Base-by-base conservation (phyloP, 192 early-diverging fungal genomes). In the Gryganskiella cystojenkinii region DNA sequence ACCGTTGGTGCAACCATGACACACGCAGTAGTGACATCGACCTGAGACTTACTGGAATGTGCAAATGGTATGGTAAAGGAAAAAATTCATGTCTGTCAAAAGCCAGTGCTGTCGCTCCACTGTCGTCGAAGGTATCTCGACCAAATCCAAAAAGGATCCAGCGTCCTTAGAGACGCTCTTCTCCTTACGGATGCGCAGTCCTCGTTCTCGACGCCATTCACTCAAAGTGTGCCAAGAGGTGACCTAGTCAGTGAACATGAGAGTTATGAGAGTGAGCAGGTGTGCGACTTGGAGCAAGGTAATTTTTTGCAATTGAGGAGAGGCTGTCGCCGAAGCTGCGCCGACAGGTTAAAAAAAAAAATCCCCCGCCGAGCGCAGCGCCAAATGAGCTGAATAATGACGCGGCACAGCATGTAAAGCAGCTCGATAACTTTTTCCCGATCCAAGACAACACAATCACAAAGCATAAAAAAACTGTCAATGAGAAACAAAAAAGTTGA, bases 1-100 rank as follows among this genome's bases (percentile, higher is more conserved):
- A n/a, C n/a, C n/a, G n/a, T n/a, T n/a, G n/a, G n/a, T n/a, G n/a
- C 0, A 28, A 61, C 6, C 45, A 42, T 0, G 14, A 49, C 3
- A 30, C 20, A 22, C 27, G 0, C 11, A 3, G 24, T 13, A 34
- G 10, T 13, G 11, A n/a, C 28, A 24, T 55, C 27, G n/a, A 45
- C 30, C 28, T 34, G 10, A 4, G 2, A 67, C 74, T 78, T 78
- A 78, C 74, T 78, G 74, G 49, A 78, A 69, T 7, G 74, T 78
- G 55, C 74, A 78, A 45, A 78, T 54, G n/a, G 66, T 78, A 42
- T 78, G 74, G 61, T 78, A 78, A 47, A 78, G 56, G 56, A 78
- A 78, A 54, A 78, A 78, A 27, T 51, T 69, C 66, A 78, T 68
- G 11, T 78, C 74, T n/a, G 74, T 78, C 61, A 78, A 34, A 30